These are phyloP conservation scores for Hyaloscypha variabilis DNA, from an alignment of 495 filamentous ascomycete species.

Conservation along the genomic window DNA sequence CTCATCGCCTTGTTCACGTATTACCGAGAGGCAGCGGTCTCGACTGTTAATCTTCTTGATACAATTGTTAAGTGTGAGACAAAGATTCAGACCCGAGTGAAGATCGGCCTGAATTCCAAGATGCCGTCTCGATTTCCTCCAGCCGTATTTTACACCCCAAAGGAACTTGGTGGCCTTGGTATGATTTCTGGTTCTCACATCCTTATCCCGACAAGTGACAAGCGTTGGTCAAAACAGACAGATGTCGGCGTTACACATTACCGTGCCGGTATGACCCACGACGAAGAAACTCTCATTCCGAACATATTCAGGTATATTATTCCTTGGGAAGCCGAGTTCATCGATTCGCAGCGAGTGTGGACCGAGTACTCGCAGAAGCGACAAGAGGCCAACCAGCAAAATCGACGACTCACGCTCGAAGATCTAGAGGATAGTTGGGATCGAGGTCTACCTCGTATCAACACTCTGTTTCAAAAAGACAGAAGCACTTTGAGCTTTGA, in stretches of 20 bases:
- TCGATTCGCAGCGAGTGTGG: constrained; percentile 98
- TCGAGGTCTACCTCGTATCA: constrained; percentile 96
- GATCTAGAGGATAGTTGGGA: constrained; percentile 99
- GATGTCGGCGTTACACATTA: constrained; percentile 98
- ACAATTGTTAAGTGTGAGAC: constrained; percentile 99
- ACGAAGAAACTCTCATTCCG: constrained; percentile 96
- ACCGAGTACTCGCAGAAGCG: constrained; percentile 99
- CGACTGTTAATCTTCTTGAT: constrained; percentile 91
- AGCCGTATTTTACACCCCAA: constrained; percentile 98
- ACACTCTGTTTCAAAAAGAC: constrained; percentile 99
- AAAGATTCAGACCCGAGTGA: constrained; percentile 98
- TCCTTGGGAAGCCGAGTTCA: constrained; percentile 99
- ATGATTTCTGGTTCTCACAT: constrained; percentile 99
- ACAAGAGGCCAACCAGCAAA: constrained; percentile 96
- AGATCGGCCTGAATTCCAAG: constrained; percentile 99
- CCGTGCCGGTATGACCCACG: constrained; percentile 96
- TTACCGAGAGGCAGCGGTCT: constrained; percentile 98
- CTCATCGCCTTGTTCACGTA: constrained; percentile 99
- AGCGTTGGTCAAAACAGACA: constrained; percentile 97
- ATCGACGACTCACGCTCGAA: constrained; percentile 90
- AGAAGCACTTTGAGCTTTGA: constrained; percentile 97
- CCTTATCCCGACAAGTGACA: constrained; percentile 95
- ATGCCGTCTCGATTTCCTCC: constrained; percentile 99
- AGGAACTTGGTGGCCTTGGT: constrained; percentile 95
- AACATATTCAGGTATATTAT: constrained; percentile 99